A percentile compares a stretch with the other conserved stretches of the same genome.
Conservation (phyloP, 2,329 filamentous ascomycete genomes). For the Aspergillus pseudonomiae region DNA sequence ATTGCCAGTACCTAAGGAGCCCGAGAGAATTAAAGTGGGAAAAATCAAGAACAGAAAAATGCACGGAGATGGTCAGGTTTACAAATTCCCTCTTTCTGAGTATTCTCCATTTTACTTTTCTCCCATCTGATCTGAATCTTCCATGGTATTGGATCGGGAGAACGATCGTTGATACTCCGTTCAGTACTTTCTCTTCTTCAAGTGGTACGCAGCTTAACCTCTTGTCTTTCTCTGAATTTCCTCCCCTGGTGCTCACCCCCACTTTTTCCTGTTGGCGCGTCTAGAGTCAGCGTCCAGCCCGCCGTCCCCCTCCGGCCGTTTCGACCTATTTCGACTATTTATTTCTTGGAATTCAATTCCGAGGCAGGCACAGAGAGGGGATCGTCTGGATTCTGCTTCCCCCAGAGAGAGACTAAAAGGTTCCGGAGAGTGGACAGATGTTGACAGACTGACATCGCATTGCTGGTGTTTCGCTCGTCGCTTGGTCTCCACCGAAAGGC, state of each 20-base stretch:
- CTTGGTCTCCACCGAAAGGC: conserved; percentile 3
- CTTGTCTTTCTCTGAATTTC: conserved; percentile 8
- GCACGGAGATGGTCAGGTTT: not conserved
- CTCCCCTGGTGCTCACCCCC: conserved; percentile 11
- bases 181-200: conserved; percentile 7
- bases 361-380: not conserved
- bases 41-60: not conserved
- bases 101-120: not conserved
- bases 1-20: not conserved
- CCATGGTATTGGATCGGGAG: not conserved
- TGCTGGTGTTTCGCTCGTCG: not conserved
- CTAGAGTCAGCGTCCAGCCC: conserved; percentile 27
- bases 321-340: not conserved
- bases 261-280: conserved; percentile 20
- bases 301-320: conserved; percentile 3
- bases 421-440: not conserved
- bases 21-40: not conserved
- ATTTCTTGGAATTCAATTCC: not conserved
- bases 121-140: not conserved
- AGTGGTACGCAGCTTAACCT: not conserved
- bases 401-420: not conserved
- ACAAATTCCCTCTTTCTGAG: not conserved
- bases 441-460: conserved; percentile 6
- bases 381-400: not conserved
- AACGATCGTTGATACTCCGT: not conserved